phyloP scores from a whole-genome alignment of 345 rosid species.

The Eutrema heterophyllum region DNA sequence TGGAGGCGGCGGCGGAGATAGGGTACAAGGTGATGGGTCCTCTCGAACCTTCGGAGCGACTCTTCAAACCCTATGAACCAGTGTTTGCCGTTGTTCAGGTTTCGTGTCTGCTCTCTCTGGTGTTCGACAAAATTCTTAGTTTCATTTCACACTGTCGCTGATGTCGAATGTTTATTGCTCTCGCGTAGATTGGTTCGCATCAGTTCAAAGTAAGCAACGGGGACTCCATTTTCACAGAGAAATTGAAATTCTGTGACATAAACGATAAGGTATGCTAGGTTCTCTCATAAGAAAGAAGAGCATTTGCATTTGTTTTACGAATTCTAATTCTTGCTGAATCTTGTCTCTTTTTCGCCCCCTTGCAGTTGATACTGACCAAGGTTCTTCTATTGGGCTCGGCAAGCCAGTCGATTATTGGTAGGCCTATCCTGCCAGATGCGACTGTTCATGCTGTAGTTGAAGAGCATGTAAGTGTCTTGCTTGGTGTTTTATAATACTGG shows the following conservation, averaged over 20 bases:
- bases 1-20: conserved; percentile 68
- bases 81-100: conserved; percentile 95
- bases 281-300: not conserved
- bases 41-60: conserved; percentile 46
- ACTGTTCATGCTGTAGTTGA: conserved; percentile 93
- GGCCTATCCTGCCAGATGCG: conserved; percentile 82
- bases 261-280: conserved; percentile 65
- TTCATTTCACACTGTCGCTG: not conserved
- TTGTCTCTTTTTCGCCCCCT: not conserved
- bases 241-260: conserved; percentile 85
- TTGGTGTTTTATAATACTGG: not conserved
- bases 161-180: not conserved
- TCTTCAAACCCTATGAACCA: conserved; percentile 69
- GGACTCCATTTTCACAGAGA: conserved; percentile 76
- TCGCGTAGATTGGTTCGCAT: conserved; percentile 73
- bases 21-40: conserved; percentile 82
- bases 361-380: conserved; percentile 82
- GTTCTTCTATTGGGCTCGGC: conserved; percentile 79
- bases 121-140: not conserved
- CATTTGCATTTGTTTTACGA: too few species aligned
- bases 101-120: conserved; percentile 8
- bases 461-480: conserved; percentile 75
- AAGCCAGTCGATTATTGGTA: conserved; percentile 69
- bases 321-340: not conserved
- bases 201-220: conserved; percentile 96